Conservation (phyloP, 2,329 filamentous ascomycete species). For the Colletotrichum abscissum region DNA sequence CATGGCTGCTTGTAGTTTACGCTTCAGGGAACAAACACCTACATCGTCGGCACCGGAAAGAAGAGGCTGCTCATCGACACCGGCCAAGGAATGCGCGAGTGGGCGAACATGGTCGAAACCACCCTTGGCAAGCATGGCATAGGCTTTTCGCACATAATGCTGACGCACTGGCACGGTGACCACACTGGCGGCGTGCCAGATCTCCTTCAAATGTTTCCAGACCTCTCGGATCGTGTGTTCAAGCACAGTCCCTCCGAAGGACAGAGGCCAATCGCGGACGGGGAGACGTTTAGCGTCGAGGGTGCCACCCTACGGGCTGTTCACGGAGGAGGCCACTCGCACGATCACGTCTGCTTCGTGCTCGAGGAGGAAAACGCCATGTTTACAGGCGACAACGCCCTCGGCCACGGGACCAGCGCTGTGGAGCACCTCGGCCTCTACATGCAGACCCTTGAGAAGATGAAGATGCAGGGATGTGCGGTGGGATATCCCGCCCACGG, state of each 20-base stretch:
- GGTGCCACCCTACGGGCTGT: slow-evolving; percentile 72
- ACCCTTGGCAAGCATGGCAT: no score
- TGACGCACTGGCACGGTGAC: slow-evolving; percentile 83
- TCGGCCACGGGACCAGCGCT: slow-evolving; percentile 79
- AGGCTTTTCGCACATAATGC: slow-evolving; percentile 58
- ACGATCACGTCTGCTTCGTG: slow-evolving; percentile 75
- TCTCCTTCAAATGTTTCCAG: slow-evolving; percentile 50
- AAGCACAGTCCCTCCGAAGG: slow-evolving; percentile 63
- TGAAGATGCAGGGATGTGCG: slow-evolving; percentile 64
- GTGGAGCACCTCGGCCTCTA: slow-evolving; percentile 76
- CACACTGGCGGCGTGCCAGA: slow-evolving; percentile 75
- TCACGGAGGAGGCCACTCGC: slow-evolving; percentile 76
- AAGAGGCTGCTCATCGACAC: no score
- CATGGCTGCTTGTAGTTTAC: no score
- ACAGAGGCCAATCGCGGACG: slow-evolving; percentile 55
- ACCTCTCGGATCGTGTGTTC: slow-evolving; percentile 57
- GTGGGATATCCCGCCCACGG: slow-evolving; percentile 72
- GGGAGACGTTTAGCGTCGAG: slow-evolving; percentile 59
- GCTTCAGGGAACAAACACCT: no score
- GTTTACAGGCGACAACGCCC: slow-evolving; percentile 80
- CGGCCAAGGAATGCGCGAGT: no score
- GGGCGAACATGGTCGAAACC: no score
- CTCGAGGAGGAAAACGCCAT: slow-evolving; percentile 73
- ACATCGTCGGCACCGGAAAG: no score
- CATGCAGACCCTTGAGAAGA: slow-evolving; percentile 68